A percentile compares a stretch with the other conserved stretches of the same genome.
Conservation (phyloP, 176 grass and related monocot species). For the Calamus simplicifolius region DNA sequence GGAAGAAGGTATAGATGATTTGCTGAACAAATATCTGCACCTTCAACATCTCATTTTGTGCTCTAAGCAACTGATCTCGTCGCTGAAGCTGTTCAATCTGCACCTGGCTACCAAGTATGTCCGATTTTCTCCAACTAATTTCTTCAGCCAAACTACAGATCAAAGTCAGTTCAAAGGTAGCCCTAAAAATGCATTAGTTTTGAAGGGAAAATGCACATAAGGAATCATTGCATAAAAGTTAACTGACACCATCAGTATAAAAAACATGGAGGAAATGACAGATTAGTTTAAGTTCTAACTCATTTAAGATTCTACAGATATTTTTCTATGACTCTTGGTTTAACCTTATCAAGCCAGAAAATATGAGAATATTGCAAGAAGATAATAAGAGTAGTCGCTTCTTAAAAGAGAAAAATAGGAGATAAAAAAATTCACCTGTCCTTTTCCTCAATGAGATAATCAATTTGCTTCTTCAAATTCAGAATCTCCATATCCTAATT, state of each 20-base stretch:
- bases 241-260: too few relatives aligned
- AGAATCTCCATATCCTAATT: constrained; percentile 57
- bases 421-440: constrained; percentile 31
- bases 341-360: too few relatives aligned
- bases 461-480: constrained; percentile 39
- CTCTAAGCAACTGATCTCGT: constrained; percentile 54
- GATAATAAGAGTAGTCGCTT: neutral
- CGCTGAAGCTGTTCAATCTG: constrained; percentile 61
- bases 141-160: constrained; percentile 62
- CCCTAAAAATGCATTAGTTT: too few relatives aligned
- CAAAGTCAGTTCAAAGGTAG: neutral
- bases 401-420: neutral
- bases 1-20: too few relatives aligned
- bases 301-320: too few relatives aligned
- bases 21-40: constrained; percentile 21
- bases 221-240: neutral
- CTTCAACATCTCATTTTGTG: constrained; percentile 68
- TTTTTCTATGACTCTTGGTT: too few relatives aligned
- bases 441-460: constrained; percentile 49
- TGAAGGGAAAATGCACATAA: neutral
- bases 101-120: constrained; percentile 44
- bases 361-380: too few relatives aligned
- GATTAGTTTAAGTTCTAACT: too few relatives aligned
- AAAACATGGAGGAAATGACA: too few relatives aligned
- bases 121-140: constrained; percentile 49